Evolutionary conservation across 2,329 filamentous ascomycete genomes (phyloP).

Genomic region (Colletotrichum nymphaeae): DNA sequence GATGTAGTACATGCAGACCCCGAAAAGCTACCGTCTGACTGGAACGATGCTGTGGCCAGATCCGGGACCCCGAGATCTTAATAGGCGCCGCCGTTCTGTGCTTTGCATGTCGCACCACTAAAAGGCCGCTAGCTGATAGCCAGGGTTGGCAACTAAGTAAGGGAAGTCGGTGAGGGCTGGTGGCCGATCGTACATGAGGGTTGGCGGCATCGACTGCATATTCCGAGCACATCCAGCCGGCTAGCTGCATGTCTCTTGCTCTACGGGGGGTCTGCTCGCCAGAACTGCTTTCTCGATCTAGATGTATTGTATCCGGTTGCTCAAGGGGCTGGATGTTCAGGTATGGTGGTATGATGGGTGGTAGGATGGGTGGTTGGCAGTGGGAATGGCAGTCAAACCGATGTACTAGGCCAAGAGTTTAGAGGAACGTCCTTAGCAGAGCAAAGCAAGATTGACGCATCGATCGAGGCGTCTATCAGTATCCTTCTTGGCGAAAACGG

Average conservation of each 20-base stretch:
- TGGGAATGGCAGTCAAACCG: background rate
- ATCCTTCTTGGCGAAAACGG: background rate
- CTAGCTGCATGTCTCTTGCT: slow-evolving; percentile 8
- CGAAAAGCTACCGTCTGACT: slow-evolving; percentile 18
- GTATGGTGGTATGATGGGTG: background rate
- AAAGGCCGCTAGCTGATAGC: background rate
- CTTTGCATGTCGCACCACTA: slow-evolving; percentile 10
- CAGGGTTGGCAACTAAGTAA: background rate
- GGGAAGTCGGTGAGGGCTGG: slow-evolving; percentile 8
- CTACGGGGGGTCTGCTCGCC: background rate
- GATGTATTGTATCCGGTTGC: background rate
- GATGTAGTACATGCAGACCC: slow-evolving; percentile 13
- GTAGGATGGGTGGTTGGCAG: background rate
- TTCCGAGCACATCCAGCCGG: background rate
- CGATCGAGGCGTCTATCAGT: background rate
- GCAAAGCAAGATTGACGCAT: background rate
- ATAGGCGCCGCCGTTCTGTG: background rate
- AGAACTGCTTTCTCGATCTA: background rate
- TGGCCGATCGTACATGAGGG: background rate
- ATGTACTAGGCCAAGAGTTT: background rate
- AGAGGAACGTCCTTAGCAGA: background rate
- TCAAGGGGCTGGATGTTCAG: background rate
- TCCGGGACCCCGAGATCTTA: slow-evolving; percentile 11
- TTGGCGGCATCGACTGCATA: background rate
- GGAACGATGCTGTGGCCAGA: slow-evolving; percentile 30